These are phyloP conservation scores for Eucalyptus victrix DNA, from an alignment of 345 rosid genomes.

Conservation along the genomic window DNA sequence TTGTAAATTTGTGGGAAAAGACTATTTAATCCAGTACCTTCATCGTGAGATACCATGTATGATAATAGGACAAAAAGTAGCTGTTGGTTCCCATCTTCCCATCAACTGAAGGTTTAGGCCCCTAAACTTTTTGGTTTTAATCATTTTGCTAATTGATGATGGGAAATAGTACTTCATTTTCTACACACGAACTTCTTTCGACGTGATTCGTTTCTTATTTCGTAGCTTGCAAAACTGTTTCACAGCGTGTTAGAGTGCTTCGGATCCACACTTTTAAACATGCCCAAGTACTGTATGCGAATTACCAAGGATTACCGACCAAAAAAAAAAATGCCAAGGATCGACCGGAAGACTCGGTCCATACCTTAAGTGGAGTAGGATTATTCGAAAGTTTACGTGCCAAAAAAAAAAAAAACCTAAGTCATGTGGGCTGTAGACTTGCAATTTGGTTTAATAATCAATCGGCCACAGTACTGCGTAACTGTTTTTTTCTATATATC, in stretches of 20 bases:
- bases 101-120: background rate
- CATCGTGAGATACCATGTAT: background rate
- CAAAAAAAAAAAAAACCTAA: background rate
- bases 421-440: background rate
- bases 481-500: background rate
- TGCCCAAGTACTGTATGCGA: background rate
- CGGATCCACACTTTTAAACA: background rate
- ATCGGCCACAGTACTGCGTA: accelerated
- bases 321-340: background rate
- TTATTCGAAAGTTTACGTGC: background rate
- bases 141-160: background rate
- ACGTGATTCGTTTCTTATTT: background rate
- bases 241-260: background rate
- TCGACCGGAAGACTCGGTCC: background rate
- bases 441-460: background rate
- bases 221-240: background rate
- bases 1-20: background rate
- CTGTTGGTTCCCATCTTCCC: background rate
- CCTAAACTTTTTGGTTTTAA: background rate
- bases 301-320: background rate
- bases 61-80: background rate
- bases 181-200: background rate
- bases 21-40: background rate
- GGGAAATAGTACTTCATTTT: background rate
- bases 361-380: background rate